Base-by-base conservation (phyloP, 495 filamentous ascomycete species). In the Penicillium turbatum region DNA sequence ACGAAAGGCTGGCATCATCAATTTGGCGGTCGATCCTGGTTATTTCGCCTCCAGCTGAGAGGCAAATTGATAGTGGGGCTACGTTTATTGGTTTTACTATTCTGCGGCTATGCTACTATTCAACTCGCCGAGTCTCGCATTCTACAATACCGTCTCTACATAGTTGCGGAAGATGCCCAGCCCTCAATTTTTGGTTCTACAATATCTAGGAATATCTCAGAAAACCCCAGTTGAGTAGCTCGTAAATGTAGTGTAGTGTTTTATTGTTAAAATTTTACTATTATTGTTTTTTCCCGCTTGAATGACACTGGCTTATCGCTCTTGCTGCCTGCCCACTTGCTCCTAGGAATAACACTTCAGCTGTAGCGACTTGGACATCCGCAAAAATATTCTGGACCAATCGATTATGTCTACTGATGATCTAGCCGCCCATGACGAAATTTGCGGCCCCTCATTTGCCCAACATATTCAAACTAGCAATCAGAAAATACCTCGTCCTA, bases 301-400 rank as follows among this genome's bases (percentile, higher is more conserved):
- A 51, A 6, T 24, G 2, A 10, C 29, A 13, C 40, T 24, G 21
- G 38, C 42, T 7, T 51, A 24, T 51, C 27, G 17, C 37, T 51
- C 8, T 51, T 51, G 38, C 26, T 42, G 27, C 26, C 15, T n/a
- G 48, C n/a, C 48, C 48, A 27, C 48, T 51, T 51, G 16, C 48
- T 42, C 48, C 48, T 51, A 41, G 48, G 48, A 51, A 51, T 51
- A 51, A 37, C 37, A 41, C 38, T 42, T 41, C 16, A 51, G n/a
- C 48, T 51, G 15, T 51, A 51, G 48, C 48, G 48, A 42, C n/a
- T n/a, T 41, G 17, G 37, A 42, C 38, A 51, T 42, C 29, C 17
- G 11, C 48, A 51, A 42, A 51, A 31, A 17, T 16, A 42, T 51
- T 51, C 36, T 43, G 42, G 48, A 51, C 36, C n/a, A n/a, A n/a